A percentile compares a stretch with the other conserved stretches of the same genome.
phyloP scores from a whole-genome alignment of 2,329 filamentous ascomycete species.

The Capronia americana region DNA sequence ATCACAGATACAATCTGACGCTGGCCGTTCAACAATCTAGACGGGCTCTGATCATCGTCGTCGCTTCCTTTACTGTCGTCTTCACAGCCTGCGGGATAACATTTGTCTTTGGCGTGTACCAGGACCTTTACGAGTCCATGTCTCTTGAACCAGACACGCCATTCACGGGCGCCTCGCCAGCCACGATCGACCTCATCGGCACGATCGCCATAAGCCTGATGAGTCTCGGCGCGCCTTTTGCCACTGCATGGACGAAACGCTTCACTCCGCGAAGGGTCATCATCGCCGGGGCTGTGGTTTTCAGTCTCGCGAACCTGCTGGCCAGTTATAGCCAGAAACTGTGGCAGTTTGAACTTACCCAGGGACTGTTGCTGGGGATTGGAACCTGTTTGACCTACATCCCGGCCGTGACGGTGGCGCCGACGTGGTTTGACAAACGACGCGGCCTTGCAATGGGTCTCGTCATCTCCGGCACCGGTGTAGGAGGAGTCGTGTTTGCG shows the following conservation, averaged over 20 bases:
- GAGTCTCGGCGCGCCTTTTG: slow-evolving; percentile 47
- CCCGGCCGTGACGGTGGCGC: slow-evolving; percentile 60
- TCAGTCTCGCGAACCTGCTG: slow-evolving; percentile 43
- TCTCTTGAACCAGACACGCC: slow-evolving; percentile 42
- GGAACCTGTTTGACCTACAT: slow-evolving; percentile 69
- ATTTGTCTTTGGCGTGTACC: slow-evolving; percentile 48
- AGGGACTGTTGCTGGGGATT: slow-evolving; percentile 66
- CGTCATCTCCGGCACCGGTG: slow-evolving; percentile 62
- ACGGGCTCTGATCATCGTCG: not conserved
- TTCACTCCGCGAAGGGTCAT: slow-evolving; percentile 44
- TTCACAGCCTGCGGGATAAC: slow-evolving; percentile 38
- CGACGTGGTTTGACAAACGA: slow-evolving; percentile 67
- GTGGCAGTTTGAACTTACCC: slow-evolving; percentile 67
- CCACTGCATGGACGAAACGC: slow-evolving; percentile 46
- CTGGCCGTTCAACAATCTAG: not conserved
- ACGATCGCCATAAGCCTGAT: slow-evolving; percentile 47
- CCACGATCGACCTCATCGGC: slow-evolving; percentile 49
- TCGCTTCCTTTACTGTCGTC: slow-evolving; percentile 4
- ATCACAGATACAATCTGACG: not conserved
- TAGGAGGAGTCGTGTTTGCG: slow-evolving; percentile 65
- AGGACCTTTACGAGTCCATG: slow-evolving; percentile 41
- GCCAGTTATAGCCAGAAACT: slow-evolving; percentile 55
- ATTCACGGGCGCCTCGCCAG: slow-evolving; percentile 47
- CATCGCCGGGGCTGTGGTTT: slow-evolving; percentile 44
- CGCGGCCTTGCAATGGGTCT: slow-evolving; percentile 67